Conservation (phyloP, 2,329 filamentous ascomycete species). For the Daldinia sp. region DNA sequence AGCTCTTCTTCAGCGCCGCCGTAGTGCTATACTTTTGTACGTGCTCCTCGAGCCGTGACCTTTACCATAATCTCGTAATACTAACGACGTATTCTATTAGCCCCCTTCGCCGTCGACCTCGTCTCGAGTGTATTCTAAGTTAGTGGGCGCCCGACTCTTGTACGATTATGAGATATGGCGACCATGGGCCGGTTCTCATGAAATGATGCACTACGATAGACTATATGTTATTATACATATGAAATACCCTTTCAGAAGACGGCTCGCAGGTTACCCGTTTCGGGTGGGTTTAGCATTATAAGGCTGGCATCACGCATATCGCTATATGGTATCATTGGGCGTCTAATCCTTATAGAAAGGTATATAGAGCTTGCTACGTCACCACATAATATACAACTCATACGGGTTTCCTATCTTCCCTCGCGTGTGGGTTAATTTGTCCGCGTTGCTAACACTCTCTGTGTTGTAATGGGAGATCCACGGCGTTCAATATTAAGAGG, state of each 20-base stretch:
- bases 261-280: neutral
- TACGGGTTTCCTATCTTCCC: constrained; percentile 9
- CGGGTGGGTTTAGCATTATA: neutral
- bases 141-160: neutral
- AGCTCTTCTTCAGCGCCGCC: constrained; percentile 71
- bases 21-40: constrained; percentile 80
- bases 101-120: constrained; percentile 66
- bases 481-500: neutral
- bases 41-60: constrained; percentile 44
- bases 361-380: neutral
- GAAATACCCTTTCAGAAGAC: neutral
- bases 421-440: constrained; percentile 1
- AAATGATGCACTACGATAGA: neutral
- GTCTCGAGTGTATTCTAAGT: constrained; percentile 51
- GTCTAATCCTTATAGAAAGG: constrained; percentile 26
- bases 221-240: neutral
- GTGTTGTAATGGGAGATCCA: neutral
- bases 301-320: constrained; percentile 7
- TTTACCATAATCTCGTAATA: neutral
- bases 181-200: neutral
- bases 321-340: constrained; percentile 8
- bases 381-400: constrained; percentile 21
- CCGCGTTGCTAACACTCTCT: neutral
- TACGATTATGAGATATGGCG: constrained; percentile 4
- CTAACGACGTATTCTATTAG: constrained; percentile 47